These are phyloP conservation scores for Clathrus columnatus DNA, from an alignment of 768 basidiomycete species.

Conservation along the genomic window DNA sequence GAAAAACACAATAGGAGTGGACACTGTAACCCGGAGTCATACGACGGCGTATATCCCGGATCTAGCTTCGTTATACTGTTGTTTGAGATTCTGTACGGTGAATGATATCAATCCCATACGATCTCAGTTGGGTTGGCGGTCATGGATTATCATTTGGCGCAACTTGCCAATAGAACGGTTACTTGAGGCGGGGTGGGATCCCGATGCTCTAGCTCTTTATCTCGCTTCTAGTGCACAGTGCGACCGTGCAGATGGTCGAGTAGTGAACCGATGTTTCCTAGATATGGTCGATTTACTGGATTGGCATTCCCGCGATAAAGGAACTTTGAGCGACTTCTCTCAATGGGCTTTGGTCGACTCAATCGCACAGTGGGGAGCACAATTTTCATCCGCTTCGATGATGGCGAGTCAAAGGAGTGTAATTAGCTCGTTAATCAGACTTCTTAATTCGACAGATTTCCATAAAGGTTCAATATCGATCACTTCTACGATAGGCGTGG, in stretches of 20 bases:
- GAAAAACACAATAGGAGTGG: no score
- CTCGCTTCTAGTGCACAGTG: slow-evolving; percentile 5
- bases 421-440: background rate
- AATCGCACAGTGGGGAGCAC: slow-evolving; percentile 1
- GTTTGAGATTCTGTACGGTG: background rate
- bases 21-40: background rate
- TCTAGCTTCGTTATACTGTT: slow-evolving; percentile 1
- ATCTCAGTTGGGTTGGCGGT: slow-evolving; percentile 2
- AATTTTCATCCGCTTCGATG: slow-evolving; percentile 3
- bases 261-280: slow-evolving; percentile 1
- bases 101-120: background rate
- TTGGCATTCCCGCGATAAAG: background rate
- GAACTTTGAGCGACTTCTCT: background rate
- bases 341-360: slow-evolving; percentile 6
- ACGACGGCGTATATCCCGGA: background rate
- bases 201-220: slow-evolving; percentile 3
- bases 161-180: slow-evolving; percentile 4
- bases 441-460: background rate
- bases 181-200: background rate
- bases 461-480: no score
- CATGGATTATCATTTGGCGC: slow-evolving; percentile 6
- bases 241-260: slow-evolving; percentile 2
- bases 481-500: slow-evolving; percentile 2
- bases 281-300: slow-evolving; percentile 6
- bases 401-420: background rate